Evolutionary conservation across 257 asterid species (phyloP), one percentile per base, ranked within the genome.

Genomic region (Primulina tabacum): DNA sequence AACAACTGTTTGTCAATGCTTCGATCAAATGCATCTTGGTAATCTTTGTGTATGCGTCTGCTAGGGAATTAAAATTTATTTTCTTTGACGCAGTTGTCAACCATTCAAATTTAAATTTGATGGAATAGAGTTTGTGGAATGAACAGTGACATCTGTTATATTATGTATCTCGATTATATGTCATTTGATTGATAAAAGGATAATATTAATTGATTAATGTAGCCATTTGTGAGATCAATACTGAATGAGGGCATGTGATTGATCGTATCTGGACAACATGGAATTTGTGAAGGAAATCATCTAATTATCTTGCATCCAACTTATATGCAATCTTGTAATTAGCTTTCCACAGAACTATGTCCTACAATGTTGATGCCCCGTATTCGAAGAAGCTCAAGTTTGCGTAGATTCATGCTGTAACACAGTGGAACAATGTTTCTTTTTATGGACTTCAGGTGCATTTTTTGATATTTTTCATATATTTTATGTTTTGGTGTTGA

Each of bases 161-260:
- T 32, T 60, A 21, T 21, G 1, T 4, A 35, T 71, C 34, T 56
- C 26, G 32, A 57, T 37, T 71, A 64, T 70, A 28, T 62, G 28
- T 37, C 24, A 59, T 38, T 64, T 26, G 21, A 21, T 24, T 52
- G 73, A 29, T 21, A 33, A 29, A 60, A 29, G 55, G 66, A 24
- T 7, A 32, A 32, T 62, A 40, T 73, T 37, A 21, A 68, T 60
- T 58, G 64, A 64, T 26, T 16, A 37, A 65, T 72, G 9, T 65
- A 9, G 7, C 70, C 24, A 26, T 57, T 60, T 32, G 34, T 32
- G 34, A 32, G 7, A 32, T 32, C 34, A 32, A 32, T 32, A 32
- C 34, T 32, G 34, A 32, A 32, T 32, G 34, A 32, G 34, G 6
- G 5, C 34, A 32, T n/a, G 34, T 32, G 34, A 32, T 43, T 43